A percentile compares a stretch with the other conserved stretches of the same genome.
phyloP scores from a whole-genome alignment of 2,329 filamentous ascomycete species.

The Alternaria conjuncta region DNA sequence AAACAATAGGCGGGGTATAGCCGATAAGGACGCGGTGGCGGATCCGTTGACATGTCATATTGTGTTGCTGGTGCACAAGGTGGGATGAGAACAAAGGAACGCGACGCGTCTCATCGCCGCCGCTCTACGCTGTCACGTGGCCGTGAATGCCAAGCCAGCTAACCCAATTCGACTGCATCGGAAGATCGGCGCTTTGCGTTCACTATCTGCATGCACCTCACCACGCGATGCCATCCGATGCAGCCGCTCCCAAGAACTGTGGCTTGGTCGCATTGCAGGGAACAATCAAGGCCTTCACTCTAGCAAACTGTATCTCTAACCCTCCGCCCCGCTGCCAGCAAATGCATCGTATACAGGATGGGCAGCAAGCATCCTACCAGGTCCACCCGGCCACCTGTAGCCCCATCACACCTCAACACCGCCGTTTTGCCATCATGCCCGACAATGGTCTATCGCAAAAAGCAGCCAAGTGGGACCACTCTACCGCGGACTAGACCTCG shows the following conservation, averaged over 20 bases:
- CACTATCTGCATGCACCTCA: constrained; percentile 20
- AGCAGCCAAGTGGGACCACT: constrained; percentile 12
- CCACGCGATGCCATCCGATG: constrained; percentile 28
- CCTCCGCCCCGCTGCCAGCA: constrained; percentile 21
- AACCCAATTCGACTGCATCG: constrained; percentile 4
- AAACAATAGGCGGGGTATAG: constrained; percentile 68
- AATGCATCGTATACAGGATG: constrained; percentile 9
- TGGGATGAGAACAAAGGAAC: constrained; percentile 15
- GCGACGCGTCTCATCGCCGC: constrained; percentile 19
- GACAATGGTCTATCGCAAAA: constrained; percentile 16
- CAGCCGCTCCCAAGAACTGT: constrained; percentile 34
- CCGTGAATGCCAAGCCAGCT: neutral
- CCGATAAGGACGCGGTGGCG: constrained; percentile 30
- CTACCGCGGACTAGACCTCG: constrained; percentile 5
- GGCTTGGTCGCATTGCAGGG: constrained; percentile 17
- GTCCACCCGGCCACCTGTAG: constrained; percentile 22
- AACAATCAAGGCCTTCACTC: constrained; percentile 32
- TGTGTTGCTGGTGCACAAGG: constrained; percentile 25
- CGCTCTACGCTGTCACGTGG: constrained; percentile 16
- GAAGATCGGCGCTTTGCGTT: constrained; percentile 31
- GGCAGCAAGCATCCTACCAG: constrained; percentile 15
- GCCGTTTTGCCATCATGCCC: constrained; percentile 21
- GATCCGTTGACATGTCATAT: constrained; percentile 40
- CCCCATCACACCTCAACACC: constrained; percentile 32
- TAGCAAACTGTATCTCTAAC: constrained; percentile 10